Conservation (phyloP, 495 filamentous ascomycete genomes). For the Tuber indicum region DNA sequence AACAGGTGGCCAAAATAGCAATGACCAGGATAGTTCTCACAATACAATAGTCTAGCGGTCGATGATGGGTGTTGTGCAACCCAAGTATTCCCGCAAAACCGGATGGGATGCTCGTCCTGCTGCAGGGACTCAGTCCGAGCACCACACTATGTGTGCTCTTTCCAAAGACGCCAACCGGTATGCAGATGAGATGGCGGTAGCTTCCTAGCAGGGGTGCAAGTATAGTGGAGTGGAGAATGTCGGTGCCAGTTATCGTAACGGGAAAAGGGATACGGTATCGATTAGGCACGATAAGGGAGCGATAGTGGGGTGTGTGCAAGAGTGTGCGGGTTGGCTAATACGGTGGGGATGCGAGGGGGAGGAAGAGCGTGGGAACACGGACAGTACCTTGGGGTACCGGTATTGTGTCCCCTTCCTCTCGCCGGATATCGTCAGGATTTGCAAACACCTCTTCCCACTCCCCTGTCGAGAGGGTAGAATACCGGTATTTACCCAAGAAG, state of each 20-base stretch:
- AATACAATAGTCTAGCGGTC: neutral
- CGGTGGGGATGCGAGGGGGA: neutral
- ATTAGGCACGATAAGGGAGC: conserved; percentile 3
- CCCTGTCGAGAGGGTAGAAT: neutral
- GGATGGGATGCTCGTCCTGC: neutral
- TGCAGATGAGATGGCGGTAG: neutral
- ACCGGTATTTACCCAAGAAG: neutral
- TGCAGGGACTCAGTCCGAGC: neutral
- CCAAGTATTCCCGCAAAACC: neutral
- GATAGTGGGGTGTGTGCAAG: neutral
- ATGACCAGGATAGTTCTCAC: neutral
- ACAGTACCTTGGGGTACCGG: neutral
- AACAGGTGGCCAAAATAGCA: neutral
- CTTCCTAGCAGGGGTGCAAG: neutral
- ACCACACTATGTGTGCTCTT: neutral
- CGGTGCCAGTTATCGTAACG: neutral
- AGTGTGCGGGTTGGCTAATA: neutral
- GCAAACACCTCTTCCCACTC: neutral
- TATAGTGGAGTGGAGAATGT: neutral
- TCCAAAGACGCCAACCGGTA: neutral
- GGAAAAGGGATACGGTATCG: neutral
- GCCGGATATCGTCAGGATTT: neutral
- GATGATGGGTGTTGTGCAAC: neutral
- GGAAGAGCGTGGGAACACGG: neutral
- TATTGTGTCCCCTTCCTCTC: neutral